Percentiles rank a stretch among this genome's conserved stretches.
Conservation (phyloP, 768 basidiomycete genomes). For the Amanita brunnescens region DNA sequence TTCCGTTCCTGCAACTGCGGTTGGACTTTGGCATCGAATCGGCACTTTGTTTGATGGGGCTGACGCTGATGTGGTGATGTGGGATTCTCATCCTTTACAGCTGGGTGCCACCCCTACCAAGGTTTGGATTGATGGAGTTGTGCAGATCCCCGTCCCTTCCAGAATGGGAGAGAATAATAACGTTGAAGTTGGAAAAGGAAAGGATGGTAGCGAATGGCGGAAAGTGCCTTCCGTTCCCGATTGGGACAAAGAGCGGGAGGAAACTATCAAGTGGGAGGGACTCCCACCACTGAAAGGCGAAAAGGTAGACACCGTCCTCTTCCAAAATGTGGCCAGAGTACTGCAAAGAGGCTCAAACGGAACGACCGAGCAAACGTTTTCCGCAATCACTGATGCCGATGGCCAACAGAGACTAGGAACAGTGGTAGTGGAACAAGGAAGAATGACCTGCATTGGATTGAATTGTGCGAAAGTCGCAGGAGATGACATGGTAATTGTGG, state of each 20-base stretch:
- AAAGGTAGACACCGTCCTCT: conserved; percentile 33
- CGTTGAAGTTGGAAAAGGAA: conserved; percentile 35
- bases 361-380: conserved; percentile 23
- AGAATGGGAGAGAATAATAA: conserved; percentile 29
- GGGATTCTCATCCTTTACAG: conserved; percentile 68
- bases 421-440: conserved; percentile 41
- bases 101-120: conserved; percentile 67
- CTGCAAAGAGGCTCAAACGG: conserved; percentile 27
- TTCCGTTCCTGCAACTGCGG: conserved; percentile 51
- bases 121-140: conserved; percentile 81
- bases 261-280: conserved; percentile 56
- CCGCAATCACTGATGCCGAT: conserved; percentile 14
- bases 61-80: conserved; percentile 66
- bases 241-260: conserved; percentile 54
- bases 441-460: conserved; percentile 41
- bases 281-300: conserved; percentile 51
- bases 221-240: conserved; percentile 46
- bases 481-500: conserved; percentile 27
- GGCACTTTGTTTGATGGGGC: conserved; percentile 51
- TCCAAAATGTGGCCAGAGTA: conserved; percentile 58
- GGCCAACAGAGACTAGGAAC: conserved; percentile 15
- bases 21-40: conserved; percentile 70
- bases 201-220: conserved; percentile 34
- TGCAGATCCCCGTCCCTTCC: conserved; percentile 49
- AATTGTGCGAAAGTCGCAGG: conserved; percentile 19